phyloP scores from a whole-genome alignment of 306 rosid species.

The Dalbergia cultrata region DNA sequence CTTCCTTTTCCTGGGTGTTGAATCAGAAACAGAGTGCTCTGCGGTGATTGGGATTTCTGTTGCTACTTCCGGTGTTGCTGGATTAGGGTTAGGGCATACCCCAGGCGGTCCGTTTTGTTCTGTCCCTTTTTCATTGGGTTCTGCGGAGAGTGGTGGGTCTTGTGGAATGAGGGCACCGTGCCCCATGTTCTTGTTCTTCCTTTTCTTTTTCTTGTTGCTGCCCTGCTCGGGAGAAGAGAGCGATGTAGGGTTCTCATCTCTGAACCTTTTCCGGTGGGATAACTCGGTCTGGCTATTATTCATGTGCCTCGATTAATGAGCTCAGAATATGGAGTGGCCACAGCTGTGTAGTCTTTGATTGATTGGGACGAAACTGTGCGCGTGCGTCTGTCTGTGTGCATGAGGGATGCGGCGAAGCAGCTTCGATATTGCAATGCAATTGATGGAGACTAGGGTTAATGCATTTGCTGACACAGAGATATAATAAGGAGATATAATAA shows the following conservation, averaged over 20 bases:
- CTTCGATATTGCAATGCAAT: neutral
- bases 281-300: conserved; percentile 52
- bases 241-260: conserved; percentile 52
- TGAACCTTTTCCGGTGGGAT: neutral
- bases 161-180: neutral
- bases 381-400: too few species aligned
- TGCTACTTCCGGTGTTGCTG: neutral
- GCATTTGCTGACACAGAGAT: neutral
- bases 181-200: neutral
- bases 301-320: conserved; percentile 41
- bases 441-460: neutral
- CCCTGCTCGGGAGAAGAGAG: conserved; percentile 35
- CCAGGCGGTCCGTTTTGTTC: conserved; percentile 19
- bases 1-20: conserved; percentile 55
- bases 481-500: too few species aligned
- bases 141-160: neutral
- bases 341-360: neutral
- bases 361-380: neutral
- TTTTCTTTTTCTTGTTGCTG: neutral
- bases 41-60: neutral
- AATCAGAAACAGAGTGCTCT: conserved; percentile 49
- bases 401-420: neutral
- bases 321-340: neutral
- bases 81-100: conserved; percentile 17
- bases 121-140: neutral